phyloP scores from a whole-genome alignment of 257 asterid genomes.

The Rehmannia glutinosa region DNA sequence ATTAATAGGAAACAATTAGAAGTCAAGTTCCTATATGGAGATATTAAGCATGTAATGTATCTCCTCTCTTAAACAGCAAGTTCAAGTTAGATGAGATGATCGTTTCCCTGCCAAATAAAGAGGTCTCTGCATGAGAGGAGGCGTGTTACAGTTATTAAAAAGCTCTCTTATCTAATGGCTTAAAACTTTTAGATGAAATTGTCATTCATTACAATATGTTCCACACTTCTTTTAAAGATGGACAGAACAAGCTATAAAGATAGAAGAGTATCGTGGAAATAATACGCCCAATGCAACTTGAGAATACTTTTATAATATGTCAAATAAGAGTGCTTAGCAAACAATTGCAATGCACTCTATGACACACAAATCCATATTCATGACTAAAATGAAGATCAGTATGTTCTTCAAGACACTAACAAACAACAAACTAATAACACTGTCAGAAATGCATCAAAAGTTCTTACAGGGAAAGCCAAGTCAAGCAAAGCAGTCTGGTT shows the following conservation, averaged over 20 bases:
- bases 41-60: not conserved
- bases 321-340: not conserved
- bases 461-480: conserved; percentile 81
- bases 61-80: not conserved
- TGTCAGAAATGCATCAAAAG: not conserved
- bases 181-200: not conserved
- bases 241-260: not conserved
- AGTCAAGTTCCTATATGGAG: not conserved
- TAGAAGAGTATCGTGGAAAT: not conserved
- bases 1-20: not conserved
- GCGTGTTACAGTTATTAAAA: not conserved
- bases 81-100: no score
- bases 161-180: not conserved
- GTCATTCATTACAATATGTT: not conserved
- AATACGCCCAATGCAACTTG: no score
- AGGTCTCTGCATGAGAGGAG: not conserved
- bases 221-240: conserved; percentile 2
- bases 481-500: conserved; percentile 88
- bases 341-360: not conserved
- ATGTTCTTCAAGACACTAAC: conserved; percentile 2
- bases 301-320: not conserved
- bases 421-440: conserved; percentile 6
- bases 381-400: not conserved
- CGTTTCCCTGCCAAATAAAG: not conserved
- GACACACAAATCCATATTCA: conserved; percentile 1